Percentiles rank a stretch among this genome's conserved stretches.
These are phyloP conservation scores for Tricholoma matsutake DNA, from an alignment of 768 basidiomycete genomes.

Conservation along the genomic window DNA sequence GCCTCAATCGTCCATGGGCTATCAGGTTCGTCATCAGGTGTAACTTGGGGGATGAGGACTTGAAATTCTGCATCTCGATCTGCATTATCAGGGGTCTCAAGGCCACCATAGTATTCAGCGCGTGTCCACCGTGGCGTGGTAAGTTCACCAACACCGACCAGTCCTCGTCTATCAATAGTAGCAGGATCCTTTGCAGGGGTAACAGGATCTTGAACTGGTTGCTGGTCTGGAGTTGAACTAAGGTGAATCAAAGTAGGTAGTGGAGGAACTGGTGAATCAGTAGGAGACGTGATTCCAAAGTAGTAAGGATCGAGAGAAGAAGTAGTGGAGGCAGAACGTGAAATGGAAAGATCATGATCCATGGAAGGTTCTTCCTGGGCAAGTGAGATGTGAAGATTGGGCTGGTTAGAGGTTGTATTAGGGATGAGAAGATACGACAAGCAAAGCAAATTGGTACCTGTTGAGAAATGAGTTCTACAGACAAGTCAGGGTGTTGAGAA, in stretches of 20 bases:
- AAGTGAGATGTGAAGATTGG: constrained; percentile 36
- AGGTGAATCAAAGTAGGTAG: constrained; percentile 41
- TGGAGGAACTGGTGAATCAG: constrained; percentile 61
- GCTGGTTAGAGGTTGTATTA: constrained; percentile 13
- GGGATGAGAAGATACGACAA: constrained; percentile 16
- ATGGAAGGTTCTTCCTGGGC: constrained; percentile 35
- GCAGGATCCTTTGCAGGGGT: constrained; percentile 79
- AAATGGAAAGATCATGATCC: constrained; percentile 46
- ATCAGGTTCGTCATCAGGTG: constrained; percentile 59
- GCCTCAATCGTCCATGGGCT: constrained; percentile 91
- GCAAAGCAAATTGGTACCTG: constrained; percentile 29
- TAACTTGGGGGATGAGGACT: constrained; percentile 35
- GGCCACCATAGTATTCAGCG: constrained; percentile 39
- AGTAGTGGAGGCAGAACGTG: constrained; percentile 71
- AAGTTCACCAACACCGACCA: constrained; percentile 94
- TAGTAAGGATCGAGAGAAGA: constrained; percentile 90
- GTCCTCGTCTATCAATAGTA: constrained; percentile 76
- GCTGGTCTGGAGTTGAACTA: constrained; percentile 63
- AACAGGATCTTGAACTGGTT: constrained; percentile 46
- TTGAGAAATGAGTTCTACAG: constrained; percentile 6
- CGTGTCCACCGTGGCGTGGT: constrained; percentile 93
- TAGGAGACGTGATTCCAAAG: constrained; percentile 68
- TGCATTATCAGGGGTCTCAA: constrained; percentile 23
- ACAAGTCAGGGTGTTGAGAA: constrained; percentile 33
- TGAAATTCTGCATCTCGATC: constrained; percentile 41